These are phyloP conservation scores for Yarrowia porcina DNA, from an alignment of 805 yeast genomes.

Conservation along the genomic window DNA sequence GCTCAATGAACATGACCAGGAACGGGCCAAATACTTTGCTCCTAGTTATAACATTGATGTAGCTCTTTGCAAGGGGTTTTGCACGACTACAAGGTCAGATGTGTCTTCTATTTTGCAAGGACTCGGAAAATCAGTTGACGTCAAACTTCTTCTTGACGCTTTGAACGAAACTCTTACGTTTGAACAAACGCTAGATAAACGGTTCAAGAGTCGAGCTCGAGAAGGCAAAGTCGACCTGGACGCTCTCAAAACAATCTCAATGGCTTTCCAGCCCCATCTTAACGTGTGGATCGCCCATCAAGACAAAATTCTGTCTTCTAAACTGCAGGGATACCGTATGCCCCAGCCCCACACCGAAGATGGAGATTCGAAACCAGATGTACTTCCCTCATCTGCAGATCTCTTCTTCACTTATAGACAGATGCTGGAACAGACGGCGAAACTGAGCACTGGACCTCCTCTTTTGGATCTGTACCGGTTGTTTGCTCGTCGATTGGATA, in stretches of 20 bases:
- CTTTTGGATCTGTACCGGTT: constrained; percentile 50
- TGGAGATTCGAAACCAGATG: constrained; percentile 48
- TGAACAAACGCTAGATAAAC: constrained; percentile 67
- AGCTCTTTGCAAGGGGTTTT: constrained; percentile 59
- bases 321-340: constrained; percentile 58
- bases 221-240: constrained; percentile 8
- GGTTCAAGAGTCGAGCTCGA: constrained; percentile 41
- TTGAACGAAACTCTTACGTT: constrained; percentile 78
- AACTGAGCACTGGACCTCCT: constrained; percentile 48
- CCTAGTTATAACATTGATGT: constrained; percentile 65
- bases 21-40: constrained; percentile 59
- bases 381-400: constrained; percentile 84
- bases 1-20: constrained; percentile 54
- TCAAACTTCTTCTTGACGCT: constrained; percentile 63
- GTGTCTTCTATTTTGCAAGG: constrained; percentile 51
- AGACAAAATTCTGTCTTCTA: constrained; percentile 57
- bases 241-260: constrained; percentile 47
- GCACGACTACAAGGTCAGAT: constrained; percentile 67
- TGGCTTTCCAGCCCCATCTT: constrained; percentile 80
- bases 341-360: constrained; percentile 39
- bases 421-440: constrained; percentile 64
- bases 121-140: constrained; percentile 47
- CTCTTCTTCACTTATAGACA: constrained; percentile 75
- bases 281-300: constrained; percentile 85
- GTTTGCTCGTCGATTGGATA: constrained; percentile 62